Evolutionary conservation across 2,329 filamentous ascomycete species (phyloP).

Genomic region (Exophiala viscosa): DNA sequence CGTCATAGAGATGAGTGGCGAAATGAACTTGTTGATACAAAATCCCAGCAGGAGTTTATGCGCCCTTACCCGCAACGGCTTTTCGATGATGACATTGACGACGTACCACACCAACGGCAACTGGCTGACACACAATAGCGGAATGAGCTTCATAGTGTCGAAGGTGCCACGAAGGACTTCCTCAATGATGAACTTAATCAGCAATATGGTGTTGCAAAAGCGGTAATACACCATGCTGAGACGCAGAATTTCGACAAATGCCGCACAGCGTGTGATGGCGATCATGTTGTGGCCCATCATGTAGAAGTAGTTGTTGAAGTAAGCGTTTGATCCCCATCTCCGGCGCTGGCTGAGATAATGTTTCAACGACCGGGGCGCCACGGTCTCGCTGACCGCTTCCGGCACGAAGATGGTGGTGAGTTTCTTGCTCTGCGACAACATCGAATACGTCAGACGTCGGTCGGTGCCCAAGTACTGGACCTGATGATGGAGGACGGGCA

Average conservation of each 20-base stretch:
- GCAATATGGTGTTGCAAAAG: conserved; percentile 12
- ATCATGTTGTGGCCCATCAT: conserved; percentile 10
- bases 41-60: conserved; percentile 16
- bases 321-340: conserved; percentile 18
- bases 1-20: conserved; percentile 9
- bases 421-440: conserved; percentile 9
- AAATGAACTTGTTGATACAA: conserved; percentile 15
- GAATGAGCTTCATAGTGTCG: conserved; percentile 2
- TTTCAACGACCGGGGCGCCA: conserved; percentile 7
- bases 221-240: conserved; percentile 17
- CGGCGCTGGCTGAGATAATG: conserved; percentile 18
- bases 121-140: conserved; percentile 10
- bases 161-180: conserved; percentile 1
- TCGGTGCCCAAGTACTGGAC: conserved; percentile 17
- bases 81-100: conserved; percentile 3
- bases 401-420: conserved; percentile 12
- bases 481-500: conserved; percentile 12
- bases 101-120: conserved; percentile 13
- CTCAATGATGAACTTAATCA: conserved; percentile 1
- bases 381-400: conserved; percentile 16
- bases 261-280: conserved; percentile 6
- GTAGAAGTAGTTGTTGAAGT: conserved; percentile 21
- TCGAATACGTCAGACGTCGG: conserved; percentile 13
- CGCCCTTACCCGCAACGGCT: conserved; percentile 2
- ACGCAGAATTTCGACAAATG: conserved; percentile 12